Conservation (phyloP, 2,329 filamentous ascomycete species). For the Colletotrichum zoysiae region DNA sequence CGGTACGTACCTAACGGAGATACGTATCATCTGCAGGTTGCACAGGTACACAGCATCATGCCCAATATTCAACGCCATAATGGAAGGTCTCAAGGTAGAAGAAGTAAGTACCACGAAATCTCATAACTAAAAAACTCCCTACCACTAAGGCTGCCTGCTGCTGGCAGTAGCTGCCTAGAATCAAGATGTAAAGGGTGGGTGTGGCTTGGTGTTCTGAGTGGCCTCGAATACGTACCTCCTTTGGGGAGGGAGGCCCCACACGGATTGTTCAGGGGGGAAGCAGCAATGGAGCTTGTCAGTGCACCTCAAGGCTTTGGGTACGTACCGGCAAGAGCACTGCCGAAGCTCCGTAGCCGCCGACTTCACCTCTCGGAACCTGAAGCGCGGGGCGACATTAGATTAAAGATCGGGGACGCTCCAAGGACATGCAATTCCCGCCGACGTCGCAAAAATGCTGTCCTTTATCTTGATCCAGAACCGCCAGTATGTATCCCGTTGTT, state of each 20-base stretch:
- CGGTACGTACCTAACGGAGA: constrained; percentile 11
- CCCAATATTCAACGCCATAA: too few relatives aligned
- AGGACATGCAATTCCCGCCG: constrained; percentile 30
- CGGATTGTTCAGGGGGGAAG: constrained; percentile 10
- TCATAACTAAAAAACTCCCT: background rate
- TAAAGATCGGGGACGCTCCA: background rate
- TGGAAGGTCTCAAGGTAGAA: background rate
- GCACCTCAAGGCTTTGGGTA: constrained; percentile 4
- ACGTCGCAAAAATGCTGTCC: constrained; percentile 68
- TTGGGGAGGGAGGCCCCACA: background rate
- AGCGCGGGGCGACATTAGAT: constrained; percentile 21
- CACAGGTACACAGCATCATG: background rate
- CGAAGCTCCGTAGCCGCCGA: constrained; percentile 37
- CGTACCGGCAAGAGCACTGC: constrained; percentile 26
- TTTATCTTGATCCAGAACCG: constrained; percentile 89
- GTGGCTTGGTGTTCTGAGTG: background rate
- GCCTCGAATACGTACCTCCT: constrained; percentile 3
- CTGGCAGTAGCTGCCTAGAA: background rate
- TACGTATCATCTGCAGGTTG: background rate
- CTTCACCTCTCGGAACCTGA: constrained; percentile 34
- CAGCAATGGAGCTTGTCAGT: background rate
- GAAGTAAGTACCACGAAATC: background rate
- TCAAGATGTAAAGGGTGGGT: background rate
- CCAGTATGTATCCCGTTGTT: constrained; percentile 64
- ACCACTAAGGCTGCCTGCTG: background rate